Percentiles rank a stretch among this genome's conserved stretches.
phyloP scores from a whole-genome alignment of 176 grass and related monocot species.

The Aegilops speltoides region DNA sequence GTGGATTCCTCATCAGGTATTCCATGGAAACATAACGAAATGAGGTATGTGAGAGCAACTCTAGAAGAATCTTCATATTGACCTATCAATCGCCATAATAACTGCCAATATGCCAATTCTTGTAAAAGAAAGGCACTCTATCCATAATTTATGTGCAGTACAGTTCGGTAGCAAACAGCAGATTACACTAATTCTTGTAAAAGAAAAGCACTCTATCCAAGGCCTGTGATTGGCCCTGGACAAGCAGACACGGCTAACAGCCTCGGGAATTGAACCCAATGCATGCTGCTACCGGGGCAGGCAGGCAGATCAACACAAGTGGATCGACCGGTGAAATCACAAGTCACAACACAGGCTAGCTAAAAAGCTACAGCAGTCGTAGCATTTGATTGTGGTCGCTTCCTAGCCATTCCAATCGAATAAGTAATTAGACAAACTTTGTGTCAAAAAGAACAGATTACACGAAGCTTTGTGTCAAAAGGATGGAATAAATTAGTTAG shows the following conservation, averaged over 20 bases:
- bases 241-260: background rate
- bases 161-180: no score
- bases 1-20: no score
- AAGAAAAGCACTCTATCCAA: background rate
- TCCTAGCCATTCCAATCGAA: background rate
- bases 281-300: background rate
- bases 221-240: slow-evolving; percentile 17
- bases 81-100: no score
- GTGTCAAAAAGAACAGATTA: background rate
- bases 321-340: background rate
- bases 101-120: no score
- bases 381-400: background rate
- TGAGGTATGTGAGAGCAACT: no score
- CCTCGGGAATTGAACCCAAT: slow-evolving; percentile 28
- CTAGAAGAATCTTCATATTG: no score
- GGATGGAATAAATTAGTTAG: background rate
- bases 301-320: background rate
- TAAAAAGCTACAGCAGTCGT: background rate
- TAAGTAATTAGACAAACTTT: background rate
- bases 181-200: no score
- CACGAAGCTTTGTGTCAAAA: background rate
- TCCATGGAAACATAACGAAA: no score
- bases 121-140: no score
- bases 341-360: background rate
- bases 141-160: no score